Evolutionary conservation across 495 filamentous ascomycete species (phyloP).

Genomic region (Lophium mytilinum): DNA sequence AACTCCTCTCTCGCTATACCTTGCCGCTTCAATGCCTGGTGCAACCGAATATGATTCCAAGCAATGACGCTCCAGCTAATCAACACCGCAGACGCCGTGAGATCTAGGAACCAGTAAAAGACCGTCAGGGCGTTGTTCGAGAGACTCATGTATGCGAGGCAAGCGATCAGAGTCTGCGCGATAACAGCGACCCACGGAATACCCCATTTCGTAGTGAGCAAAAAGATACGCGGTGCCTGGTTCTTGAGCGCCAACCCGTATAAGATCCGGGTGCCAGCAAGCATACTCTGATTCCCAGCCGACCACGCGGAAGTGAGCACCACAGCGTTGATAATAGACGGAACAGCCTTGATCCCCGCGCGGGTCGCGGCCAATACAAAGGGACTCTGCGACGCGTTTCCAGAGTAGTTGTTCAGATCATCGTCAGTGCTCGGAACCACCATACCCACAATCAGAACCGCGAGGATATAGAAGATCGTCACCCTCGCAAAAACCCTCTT

Average conservation of each 20-base stretch:
- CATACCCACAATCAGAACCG: slow-evolving; percentile 1
- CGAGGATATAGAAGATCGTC: slow-evolving; percentile 1
- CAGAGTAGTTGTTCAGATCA: slow-evolving; percentile 20
- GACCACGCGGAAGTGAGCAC: neutral
- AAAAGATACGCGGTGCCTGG: slow-evolving; percentile 45
- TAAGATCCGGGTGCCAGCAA: neutral
- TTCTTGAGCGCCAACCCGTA: neutral
- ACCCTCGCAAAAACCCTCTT: neutral
- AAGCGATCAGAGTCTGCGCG: slow-evolving; percentile 45
- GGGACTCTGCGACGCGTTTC: slow-evolving; percentile 40
- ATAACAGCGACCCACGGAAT: slow-evolving; percentile 52
- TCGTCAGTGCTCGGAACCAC: slow-evolving; percentile 23
- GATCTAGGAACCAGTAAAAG: slow-evolving; percentile 53
- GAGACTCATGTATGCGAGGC: slow-evolving; percentile 53
- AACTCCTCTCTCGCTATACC: slow-evolving; percentile 32
- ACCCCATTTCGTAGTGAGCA: slow-evolving; percentile 52
- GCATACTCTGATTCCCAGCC: neutral
- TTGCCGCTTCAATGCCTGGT: slow-evolving; percentile 37
- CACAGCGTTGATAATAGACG: slow-evolving; percentile 27
- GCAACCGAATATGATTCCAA: slow-evolving; percentile 41
- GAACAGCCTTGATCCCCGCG: slow-evolving; percentile 38
- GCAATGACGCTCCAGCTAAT: slow-evolving; percentile 47
- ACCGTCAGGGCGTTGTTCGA: slow-evolving; percentile 48
- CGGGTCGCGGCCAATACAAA: slow-evolving; percentile 46
- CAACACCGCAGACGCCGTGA: slow-evolving; percentile 48